These are phyloP conservation scores for Pythium periplocum DNA, from an alignment of 352 stramenopile genomes.

Conservation along the genomic window DNA sequence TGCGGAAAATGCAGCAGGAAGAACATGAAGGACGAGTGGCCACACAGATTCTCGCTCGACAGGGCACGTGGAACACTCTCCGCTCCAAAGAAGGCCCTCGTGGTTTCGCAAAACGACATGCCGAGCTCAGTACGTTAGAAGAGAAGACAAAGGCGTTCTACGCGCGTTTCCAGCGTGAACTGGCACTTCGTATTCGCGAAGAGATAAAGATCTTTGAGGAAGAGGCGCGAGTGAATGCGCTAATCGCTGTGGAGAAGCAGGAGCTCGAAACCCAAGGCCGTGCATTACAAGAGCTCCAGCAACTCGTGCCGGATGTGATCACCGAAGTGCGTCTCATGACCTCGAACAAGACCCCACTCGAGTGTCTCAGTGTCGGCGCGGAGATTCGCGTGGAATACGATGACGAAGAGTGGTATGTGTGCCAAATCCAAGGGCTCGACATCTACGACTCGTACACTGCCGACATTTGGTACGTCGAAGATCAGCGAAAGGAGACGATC, in stretches of 20 bases:
- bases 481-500: slow-evolving; percentile 61
- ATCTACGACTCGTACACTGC: slow-evolving; percentile 55
- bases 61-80: slow-evolving; percentile 59
- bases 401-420: slow-evolving; percentile 69
- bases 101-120: slow-evolving; percentile 64
- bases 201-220: slow-evolving; percentile 46
- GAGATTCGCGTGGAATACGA: slow-evolving; percentile 67
- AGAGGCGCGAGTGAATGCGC: slow-evolving; percentile 33
- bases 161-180: slow-evolving; percentile 36
- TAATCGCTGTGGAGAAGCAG: slow-evolving; percentile 33
- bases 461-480: slow-evolving; percentile 52
- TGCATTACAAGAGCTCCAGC: slow-evolving; percentile 48
- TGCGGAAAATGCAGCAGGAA: slow-evolving; percentile 64
- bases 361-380: slow-evolving; percentile 51
- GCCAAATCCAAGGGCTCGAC: slow-evolving; percentile 47
- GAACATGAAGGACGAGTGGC: slow-evolving; percentile 58
- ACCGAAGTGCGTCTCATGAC: slow-evolving; percentile 42
- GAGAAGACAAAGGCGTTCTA: slow-evolving; percentile 50
- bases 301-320: slow-evolving; percentile 54
- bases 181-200: slow-evolving; percentile 31
- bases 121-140: slow-evolving; percentile 51
- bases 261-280: slow-evolving; percentile 36
- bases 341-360: slow-evolving; percentile 52
- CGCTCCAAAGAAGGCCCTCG: slow-evolving; percentile 64
- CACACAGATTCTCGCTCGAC: slow-evolving; percentile 54